Base-by-base conservation (phyloP, 2,329 filamentous ascomycete species). In the Pseudogymnoascus pannorum region DNA sequence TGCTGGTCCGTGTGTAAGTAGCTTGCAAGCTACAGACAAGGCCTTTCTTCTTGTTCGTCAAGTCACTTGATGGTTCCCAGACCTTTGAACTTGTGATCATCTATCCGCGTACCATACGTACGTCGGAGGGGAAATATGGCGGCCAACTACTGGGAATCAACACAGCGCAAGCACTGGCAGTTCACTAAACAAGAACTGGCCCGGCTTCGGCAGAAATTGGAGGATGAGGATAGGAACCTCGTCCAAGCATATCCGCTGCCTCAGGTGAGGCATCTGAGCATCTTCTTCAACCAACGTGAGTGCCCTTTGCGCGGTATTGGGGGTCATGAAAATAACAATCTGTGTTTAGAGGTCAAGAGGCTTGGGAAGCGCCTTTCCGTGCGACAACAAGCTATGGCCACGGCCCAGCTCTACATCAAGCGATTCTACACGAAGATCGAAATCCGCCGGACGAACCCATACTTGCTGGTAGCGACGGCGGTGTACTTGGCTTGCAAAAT, bases 401-500 rank as follows among this genome's bases (percentile, higher is more conserved):
- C 94, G 0, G 93, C 94, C 16, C 92, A 97, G 72, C 82, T 97
- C 66, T 99, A 97, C 76, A 83, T 97, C 68, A 93, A 95, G 70
- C 86, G 94, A 63, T 97, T 96, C 79, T 97, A 96, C 75, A 86
- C 86, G 51, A 91, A 89, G 68, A 89, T 96, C 68, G 92, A 96
- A 71, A 92, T 97, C 66, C 88, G 93, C 62, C 86, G 88, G 65
- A 96, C 92, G 57, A 99, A 97, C 69, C 92, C 93, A 3, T 96
- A 96, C 72, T 85, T 97, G 35, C 86, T 97, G 62, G 83, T 96
- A 66, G 88, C 92, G n/a, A 97, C 94, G 1, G 90, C 93, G 4
- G 82, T 97, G 64, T 99, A 99, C 73, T 80, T 99, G 35, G 92
- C 94, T 18, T 96, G 92, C 78, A 99, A 99, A 76, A 96, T 96